Percentiles rank a stretch among this genome's conserved stretches.
Evolutionary conservation across 2,329 filamentous ascomycete species (phyloP).

Genomic region (Hymenoscyphus albidus): DNA sequence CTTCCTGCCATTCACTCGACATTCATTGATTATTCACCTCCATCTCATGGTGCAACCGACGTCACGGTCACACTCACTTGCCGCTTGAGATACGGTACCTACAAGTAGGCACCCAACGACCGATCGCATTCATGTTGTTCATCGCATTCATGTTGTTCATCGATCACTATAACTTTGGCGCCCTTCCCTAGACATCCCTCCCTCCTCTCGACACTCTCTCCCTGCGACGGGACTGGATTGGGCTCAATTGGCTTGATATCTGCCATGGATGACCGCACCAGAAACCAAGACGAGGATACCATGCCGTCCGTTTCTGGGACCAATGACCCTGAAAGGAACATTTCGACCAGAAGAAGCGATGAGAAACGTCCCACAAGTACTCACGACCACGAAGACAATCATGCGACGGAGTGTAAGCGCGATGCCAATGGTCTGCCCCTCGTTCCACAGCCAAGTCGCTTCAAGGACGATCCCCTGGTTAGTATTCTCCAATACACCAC

Average conservation of each 20-base stretch:
- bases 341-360: background rate
- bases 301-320: background rate
- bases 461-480: slow-evolving; percentile 34
- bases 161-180: background rate
- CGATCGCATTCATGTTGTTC: background rate
- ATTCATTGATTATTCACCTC: no score
- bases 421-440: slow-evolving; percentile 22
- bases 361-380: background rate
- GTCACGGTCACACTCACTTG: no score
- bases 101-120: background rate
- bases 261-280: background rate
- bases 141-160: background rate
- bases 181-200: background rate
- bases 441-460: slow-evolving; percentile 32
- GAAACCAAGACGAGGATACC: background rate
- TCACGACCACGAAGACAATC: background rate
- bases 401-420: slow-evolving; percentile 1
- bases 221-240: background rate
- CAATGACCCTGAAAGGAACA: background rate
- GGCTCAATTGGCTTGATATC: background rate
- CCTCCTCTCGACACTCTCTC: background rate
- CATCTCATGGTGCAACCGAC: no score
- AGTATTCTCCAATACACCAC: slow-evolving; percentile 12
- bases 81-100: background rate
- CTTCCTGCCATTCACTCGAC: background rate